These are phyloP conservation scores for Metarhizium robertsii DNA, from an alignment of 2,329 filamentous ascomycete species.

Conservation along the genomic window DNA sequence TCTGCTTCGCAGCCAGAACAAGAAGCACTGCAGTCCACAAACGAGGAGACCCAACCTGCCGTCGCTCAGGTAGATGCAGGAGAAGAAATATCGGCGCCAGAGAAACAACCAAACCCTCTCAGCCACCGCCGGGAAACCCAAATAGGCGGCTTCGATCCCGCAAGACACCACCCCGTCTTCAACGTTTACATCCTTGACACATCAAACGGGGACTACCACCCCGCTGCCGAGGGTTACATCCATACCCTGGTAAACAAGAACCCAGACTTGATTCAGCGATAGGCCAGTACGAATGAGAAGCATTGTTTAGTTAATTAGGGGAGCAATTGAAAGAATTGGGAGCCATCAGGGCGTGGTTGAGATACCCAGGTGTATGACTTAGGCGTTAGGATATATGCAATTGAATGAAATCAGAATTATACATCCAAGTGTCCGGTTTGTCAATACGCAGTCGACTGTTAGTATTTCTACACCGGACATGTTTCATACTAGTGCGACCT, in stretches of 20 bases:
- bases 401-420: neutral
- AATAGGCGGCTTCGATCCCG: neutral
- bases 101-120: neutral
- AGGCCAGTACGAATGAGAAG: neutral
- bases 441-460: too few relatives aligned
- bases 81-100: neutral
- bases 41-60: neutral
- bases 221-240: constrained; percentile 2
- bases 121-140: neutral
- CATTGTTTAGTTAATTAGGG: neutral
- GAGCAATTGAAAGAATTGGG: too few relatives aligned
- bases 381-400: neutral
- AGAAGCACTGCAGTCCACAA: neutral
- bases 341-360: neutral
- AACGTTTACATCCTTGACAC: constrained; percentile 1
- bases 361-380: neutral
- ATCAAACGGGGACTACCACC: neutral
- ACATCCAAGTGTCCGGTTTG: too few relatives aligned
- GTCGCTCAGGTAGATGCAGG: neutral
- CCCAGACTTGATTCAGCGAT: constrained; percentile 1
- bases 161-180: constrained; percentile 2
- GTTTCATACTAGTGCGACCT: too few relatives aligned
- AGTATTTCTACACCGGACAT: too few relatives aligned
- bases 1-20: neutral
- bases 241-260: neutral